Conservation (phyloP, 2,329 filamentous ascomycete genomes). For the Neonectria magnoliae region DNA sequence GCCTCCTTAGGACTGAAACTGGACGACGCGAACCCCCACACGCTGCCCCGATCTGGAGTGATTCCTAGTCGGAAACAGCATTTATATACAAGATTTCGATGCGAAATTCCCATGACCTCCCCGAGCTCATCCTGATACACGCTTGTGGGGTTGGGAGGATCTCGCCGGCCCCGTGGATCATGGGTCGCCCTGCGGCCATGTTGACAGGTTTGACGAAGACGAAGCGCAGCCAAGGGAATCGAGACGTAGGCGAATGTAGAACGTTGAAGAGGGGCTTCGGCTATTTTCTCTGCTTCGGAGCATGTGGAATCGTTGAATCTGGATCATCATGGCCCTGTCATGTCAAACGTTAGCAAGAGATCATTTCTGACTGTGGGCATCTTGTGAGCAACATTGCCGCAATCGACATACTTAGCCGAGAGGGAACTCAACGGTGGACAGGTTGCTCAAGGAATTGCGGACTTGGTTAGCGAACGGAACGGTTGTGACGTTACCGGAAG, state of each 20-base stretch:
- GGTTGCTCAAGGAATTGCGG: not conserved
- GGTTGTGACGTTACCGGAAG: conserved; percentile 2
- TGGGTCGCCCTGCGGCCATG: not conserved
- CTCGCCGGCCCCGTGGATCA: not conserved
- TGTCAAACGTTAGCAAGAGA: not conserved
- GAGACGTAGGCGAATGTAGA: not conserved
- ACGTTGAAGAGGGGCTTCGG: not conserved
- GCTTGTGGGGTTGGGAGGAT: not conserved
- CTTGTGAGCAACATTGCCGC: not conserved
- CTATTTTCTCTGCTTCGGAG: not conserved
- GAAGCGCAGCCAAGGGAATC: not conserved
- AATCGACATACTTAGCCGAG: not conserved
- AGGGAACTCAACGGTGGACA: not conserved
- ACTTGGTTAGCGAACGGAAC: not conserved
- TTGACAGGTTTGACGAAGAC: not conserved
- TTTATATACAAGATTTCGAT: not conserved
- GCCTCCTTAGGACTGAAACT: not conserved
- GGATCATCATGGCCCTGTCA: not conserved
- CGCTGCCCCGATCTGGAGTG: not conserved
- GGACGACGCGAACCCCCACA: not conserved
- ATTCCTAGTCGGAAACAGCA: not conserved
- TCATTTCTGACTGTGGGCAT: not conserved
- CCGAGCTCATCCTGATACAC: not conserved
- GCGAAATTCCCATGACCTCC: not conserved
- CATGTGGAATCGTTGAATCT: not conserved